Base-by-base conservation (phyloP, 805 yeast genomes). In the Ogataea neopini region DNA sequence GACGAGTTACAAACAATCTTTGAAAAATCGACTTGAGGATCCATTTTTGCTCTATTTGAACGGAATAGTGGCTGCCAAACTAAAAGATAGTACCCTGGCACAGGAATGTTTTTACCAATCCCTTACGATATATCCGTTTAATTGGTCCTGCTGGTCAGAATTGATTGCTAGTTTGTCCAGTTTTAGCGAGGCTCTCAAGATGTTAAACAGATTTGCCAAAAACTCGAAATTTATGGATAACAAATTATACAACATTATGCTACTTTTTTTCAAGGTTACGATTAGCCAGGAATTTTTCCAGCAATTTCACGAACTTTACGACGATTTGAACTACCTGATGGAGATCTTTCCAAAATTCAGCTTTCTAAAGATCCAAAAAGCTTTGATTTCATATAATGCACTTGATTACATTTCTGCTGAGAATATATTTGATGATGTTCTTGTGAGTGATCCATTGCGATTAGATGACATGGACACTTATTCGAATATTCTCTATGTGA, bases 91-190 rank as follows among this genome's bases (percentile, higher is more conserved):
- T n/a, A 54, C 69, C 1, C 63, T 70, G 29, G 97, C 97, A 0
- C 81, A 84, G 48, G 71, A 76, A 19, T 70, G 71, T 38, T 74
- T 91, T 26, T 71, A 81, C 25, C 74, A 73, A 40, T 84, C 97
- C 1, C 61, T 92, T 11, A 70, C 75, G 19, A 43, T 75, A 23
- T 89, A 84, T 57, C 96, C 97, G 0, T 86, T 76, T 64, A 92
- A 92, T 64, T 94, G 99, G 99, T 79, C 91, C 45, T 86, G 94
- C 49, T 94, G 97, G 97, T 74, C 77, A 48, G 97, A 92, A 61
- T 71, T 94, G 33, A 69, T 81, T 10, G 70, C 80, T 3, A 80
- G 88, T 44, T 67, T 88, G 23, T 66, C 78, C 6, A 75, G 80
- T 25, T 74, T 81, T 45, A 86, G 84, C 50, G 87, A 86, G 45